These are phyloP conservation scores for Neoscytalidium dimidiatum DNA, from an alignment of 2,329 filamentous ascomycete genomes.

Conservation along the genomic window DNA sequence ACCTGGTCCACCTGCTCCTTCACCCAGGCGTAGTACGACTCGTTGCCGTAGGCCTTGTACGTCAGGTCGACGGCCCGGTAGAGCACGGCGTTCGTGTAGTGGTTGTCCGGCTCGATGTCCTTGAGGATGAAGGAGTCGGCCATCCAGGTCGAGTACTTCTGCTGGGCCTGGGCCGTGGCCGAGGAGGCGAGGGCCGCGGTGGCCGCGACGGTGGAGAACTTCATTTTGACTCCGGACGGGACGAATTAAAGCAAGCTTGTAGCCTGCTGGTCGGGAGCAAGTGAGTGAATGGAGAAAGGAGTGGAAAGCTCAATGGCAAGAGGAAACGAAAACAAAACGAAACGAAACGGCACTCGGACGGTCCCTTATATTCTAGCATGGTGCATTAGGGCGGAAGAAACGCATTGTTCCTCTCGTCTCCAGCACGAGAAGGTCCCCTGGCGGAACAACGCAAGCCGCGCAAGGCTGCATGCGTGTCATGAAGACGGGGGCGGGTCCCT, in stretches of 20 bases:
- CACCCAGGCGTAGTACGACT: slow-evolving; percentile 48
- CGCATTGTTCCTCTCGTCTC: background rate
- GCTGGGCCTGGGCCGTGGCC: background rate
- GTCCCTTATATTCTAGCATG: background rate
- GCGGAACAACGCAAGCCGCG: background rate
- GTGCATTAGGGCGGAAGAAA: background rate
- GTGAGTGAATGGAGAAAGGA: background rate
- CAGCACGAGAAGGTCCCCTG: background rate
- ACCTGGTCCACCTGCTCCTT: slow-evolving; percentile 51
- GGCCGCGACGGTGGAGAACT: background rate
- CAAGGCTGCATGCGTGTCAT: background rate
- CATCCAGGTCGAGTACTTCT: slow-evolving; percentile 44
- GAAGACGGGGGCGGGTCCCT: background rate
- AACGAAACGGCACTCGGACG: background rate
- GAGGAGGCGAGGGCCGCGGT: background rate
- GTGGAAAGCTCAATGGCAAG: background rate
- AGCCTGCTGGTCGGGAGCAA: background rate
- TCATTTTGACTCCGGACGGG: no score
- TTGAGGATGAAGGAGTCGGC: slow-evolving; percentile 50
- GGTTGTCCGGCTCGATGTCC: slow-evolving; percentile 41
- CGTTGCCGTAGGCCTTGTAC: slow-evolving; percentile 46
- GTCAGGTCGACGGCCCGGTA: slow-evolving; percentile 51
- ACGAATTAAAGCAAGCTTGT: background rate
- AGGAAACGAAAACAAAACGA: background rate
- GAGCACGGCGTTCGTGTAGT: slow-evolving; percentile 50